A percentile compares a stretch with the other conserved stretches of the same genome.
Conservation (phyloP, 805 yeast genomes). For the Nakazawaea wyomingensis region DNA sequence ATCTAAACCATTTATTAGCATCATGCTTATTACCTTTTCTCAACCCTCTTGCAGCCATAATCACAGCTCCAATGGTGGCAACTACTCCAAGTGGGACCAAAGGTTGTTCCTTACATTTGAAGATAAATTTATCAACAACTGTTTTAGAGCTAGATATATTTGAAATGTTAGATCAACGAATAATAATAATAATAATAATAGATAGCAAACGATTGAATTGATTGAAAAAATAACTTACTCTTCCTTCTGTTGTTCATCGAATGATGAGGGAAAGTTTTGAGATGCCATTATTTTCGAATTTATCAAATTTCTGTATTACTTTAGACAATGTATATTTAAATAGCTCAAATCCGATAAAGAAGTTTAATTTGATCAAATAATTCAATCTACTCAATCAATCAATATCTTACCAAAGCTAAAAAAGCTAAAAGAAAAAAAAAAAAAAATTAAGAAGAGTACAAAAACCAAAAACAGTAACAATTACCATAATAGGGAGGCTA, state of each 20-base stretch:
- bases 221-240: slow-evolving; percentile 38
- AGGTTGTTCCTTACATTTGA: slow-evolving; percentile 77
- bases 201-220: no score
- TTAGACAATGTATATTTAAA: no score
- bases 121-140: slow-evolving; percentile 4
- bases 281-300: slow-evolving; percentile 25
- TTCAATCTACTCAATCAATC: no score
- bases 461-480: no score
- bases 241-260: slow-evolving; percentile 35
- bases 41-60: slow-evolving; percentile 71
- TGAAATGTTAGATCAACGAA: no score
- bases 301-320: neutral
- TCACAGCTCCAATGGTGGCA: slow-evolving; percentile 76
- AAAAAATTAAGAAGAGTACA: no score
- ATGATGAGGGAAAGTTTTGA: slow-evolving; percentile 43
- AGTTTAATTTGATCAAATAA: no score
- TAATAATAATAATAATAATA: no score
- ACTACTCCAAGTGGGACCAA: slow-evolving; percentile 79
- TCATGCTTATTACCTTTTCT: slow-evolving; percentile 64
- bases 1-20: slow-evolving; percentile 84
- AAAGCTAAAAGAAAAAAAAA: no score
- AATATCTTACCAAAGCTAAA: no score
- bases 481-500: no score
- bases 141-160: slow-evolving; percentile 9
- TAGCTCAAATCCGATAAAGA: no score